These are phyloP conservation scores for Backusella tuberculispora DNA, from an alignment of 192 early-diverging fungal genomes.

Conservation along the genomic window DNA sequence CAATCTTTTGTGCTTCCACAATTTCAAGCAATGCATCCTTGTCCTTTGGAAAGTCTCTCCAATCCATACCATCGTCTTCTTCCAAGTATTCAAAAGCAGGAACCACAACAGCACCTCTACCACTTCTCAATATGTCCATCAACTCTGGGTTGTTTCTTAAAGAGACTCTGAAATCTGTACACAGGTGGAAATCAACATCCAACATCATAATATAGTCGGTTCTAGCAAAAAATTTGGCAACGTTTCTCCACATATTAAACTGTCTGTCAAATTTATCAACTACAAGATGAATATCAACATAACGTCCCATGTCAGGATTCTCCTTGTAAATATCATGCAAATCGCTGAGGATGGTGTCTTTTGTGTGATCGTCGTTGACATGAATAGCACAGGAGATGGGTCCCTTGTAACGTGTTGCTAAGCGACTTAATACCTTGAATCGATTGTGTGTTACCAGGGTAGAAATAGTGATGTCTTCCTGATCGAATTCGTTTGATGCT, in stretches of 20 bases:
- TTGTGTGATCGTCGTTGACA: conserved; percentile 55
- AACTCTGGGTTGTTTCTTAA: conserved; percentile 39
- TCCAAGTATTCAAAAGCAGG: conserved; percentile 63
- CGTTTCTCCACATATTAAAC: conserved; percentile 70
- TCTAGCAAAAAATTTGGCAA: conserved; percentile 64
- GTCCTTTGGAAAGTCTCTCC: conserved; percentile 51
- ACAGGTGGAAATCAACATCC: conserved; percentile 65
- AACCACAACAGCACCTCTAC: conserved; percentile 57
- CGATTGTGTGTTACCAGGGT: conserved; percentile 63
- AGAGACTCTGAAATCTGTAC: conserved; percentile 53
- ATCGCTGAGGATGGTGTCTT: conserved; percentile 50
- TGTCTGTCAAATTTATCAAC: conserved; percentile 63
- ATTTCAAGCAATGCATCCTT: conserved; percentile 49
- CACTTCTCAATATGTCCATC: conserved; percentile 48
- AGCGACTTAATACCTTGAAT: conserved; percentile 52
- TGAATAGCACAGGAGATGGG: conserved; percentile 65
- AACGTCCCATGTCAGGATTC: conserved; percentile 52
- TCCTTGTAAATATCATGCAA: conserved; percentile 53
- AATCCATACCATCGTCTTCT: conserved; percentile 57
- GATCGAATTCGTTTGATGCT: conserved; percentile 47
- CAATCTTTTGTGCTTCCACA: conserved; percentile 51
- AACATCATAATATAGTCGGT: conserved; percentile 64
- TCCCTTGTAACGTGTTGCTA: conserved; percentile 56
- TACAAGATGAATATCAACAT: conserved; percentile 64
- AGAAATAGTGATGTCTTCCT: conserved; percentile 62